Evolutionary conservation across 306 rosid genomes (phyloP), one percentile per base, ranked within the genome.

Genomic region (Ziziphus jujuba): DNA sequence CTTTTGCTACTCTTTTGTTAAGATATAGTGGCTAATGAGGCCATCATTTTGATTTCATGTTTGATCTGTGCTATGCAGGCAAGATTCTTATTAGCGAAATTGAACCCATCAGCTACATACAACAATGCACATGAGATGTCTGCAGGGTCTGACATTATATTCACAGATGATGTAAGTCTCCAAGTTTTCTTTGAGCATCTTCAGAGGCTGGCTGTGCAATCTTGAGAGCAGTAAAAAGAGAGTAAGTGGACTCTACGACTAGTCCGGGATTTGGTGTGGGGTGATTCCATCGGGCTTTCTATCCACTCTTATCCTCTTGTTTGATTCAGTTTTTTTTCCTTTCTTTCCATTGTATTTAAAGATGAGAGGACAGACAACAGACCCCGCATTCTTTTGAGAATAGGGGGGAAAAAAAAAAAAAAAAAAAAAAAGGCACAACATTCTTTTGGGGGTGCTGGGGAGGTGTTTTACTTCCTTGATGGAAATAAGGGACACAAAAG

Each of bases 141-240:
- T 47, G 84, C 96, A 16, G 99, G 99, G 44, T 93, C 99, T 5
- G 97, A 93, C 70, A 85, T 90, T 44, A 93, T 90, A 75, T 93
- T 93, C 82, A 93, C 99, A 0, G 99, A 93, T 36, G 99, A 93
- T 61, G 99, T 90, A 34, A 93, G 95, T 75, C 96, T 93, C 74
- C 97, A 93, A 87, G 97, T 93, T 71, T 93, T 93, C 90, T 90
- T 88, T 24, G 96, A 90, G 79, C 99, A 93, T 85, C 91, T 93
- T 71, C 97, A 90, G 78, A 90, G 88, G 91, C 81, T 93, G 87
- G 96, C 99, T 44, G 99, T 90, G 75, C 95, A 93, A 85, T 89
- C 97, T 71, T 93, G 82, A 90, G 77, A 69, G 74, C 80, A 66
- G 76, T 65, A 56, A 25, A 59, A 12, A 63, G 35, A 65, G 64